Base-by-base conservation (phyloP, 441 rosid species). In the Populus hybrid region DNA sequence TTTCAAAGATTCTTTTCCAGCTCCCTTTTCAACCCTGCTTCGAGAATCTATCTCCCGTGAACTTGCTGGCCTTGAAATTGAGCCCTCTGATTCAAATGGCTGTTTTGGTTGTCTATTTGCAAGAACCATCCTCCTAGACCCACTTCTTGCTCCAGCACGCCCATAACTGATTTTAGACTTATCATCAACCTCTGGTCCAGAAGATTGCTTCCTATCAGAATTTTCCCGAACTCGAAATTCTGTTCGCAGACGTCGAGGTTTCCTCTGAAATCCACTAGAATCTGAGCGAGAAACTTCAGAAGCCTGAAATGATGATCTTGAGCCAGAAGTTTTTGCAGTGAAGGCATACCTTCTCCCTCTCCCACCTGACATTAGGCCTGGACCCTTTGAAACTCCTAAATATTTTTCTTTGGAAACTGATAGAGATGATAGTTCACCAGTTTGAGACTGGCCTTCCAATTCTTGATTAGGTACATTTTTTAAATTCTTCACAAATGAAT, bases 201-300 rank as follows among this genome's bases (percentile, higher is more conserved):
- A 23, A 42, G 83, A 68, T 59, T 78, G 89, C 72, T 79, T 85
- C 81, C 70, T 86, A 40, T 87, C 92, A 56, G 80, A 70, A 78
- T 75, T 85, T 79, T 89, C 99, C 78, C 95, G 87, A 77, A 88
- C 88, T 75, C 97, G 89, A 83, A 94, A 93, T 82, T 94, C 98
- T 59, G 93, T 86, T 78, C 86, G 85, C 76, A 84, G 89, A 6
- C 83, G 93, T 20, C 87, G 91, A 72, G 84, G 85, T 76, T 91
- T 90, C 84, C 91, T 89, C 77, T 86, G 93, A 83, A 86, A 84
- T 71, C 91, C 90, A 83, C 82, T 67, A 83, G 90, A 76, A 79
- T 94, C 95, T 38, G 72, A 75, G 63, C 74, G 86, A 85, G 90
- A 86, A 81, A 76, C 83, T 76, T 93, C 96, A 81, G 90, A 68